Evolutionary conservation across 441 rosid species (phyloP).

Genomic region (Arabidopsis lyrata): DNA sequence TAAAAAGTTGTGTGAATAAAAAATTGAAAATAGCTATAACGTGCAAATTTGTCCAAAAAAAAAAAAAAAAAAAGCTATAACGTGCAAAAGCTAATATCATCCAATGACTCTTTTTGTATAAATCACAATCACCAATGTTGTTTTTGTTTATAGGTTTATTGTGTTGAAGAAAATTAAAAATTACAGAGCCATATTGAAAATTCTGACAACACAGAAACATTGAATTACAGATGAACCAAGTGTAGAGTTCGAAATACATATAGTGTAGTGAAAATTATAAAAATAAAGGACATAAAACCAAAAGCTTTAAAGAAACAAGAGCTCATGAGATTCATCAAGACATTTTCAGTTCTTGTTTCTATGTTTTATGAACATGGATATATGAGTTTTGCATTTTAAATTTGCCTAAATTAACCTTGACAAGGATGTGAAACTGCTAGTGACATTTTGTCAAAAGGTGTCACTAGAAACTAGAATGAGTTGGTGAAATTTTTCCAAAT

Average conservation of each 20-base stretch:
- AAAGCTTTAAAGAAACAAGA: not conserved
- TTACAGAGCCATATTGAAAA: not conserved
- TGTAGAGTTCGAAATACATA: not conserved
- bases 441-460: constrained; percentile 18
- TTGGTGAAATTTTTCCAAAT: not conserved
- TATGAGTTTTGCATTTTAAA: not conserved
- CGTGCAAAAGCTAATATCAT: not conserved
- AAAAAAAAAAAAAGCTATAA: too few relatives aligned
- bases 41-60: too few relatives aligned
- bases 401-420: not conserved
- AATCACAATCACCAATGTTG: not conserved
- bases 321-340: not conserved
- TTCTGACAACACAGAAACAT: not conserved
- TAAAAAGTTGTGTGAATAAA: too few relatives aligned
- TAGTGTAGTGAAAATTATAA: not conserved
- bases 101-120: not conserved
- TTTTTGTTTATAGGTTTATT: not conserved
- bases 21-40: too few relatives aligned
- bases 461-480: not conserved
- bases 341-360: not conserved
- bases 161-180: not conserved
- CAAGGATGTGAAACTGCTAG: constrained; percentile 14
- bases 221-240: not conserved
- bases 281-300: not conserved
- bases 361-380: not conserved